Evolutionary conservation across 2,329 filamentous ascomycete genomes (phyloP), one percentile per base, ranked within the genome.

Genomic region (Orbilia javanica): DNA sequence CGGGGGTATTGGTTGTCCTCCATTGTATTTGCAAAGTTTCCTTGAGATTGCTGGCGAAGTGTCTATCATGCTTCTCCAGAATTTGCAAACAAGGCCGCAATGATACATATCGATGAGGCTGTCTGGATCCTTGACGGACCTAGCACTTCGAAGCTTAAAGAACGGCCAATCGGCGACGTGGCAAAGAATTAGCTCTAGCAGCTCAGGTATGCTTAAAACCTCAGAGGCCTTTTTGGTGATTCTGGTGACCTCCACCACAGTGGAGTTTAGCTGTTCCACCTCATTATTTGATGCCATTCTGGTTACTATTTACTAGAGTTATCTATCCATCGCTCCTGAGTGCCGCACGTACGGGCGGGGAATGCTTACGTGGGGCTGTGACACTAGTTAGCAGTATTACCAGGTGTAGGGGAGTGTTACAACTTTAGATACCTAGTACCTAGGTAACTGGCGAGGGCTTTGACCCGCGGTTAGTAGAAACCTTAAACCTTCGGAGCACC

Each of bases 41-140:
- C 57, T 63, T 0, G 36, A 29, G 13, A 63, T 42, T 5, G 7
- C 4, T 4, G 42, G 57, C 5, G 57, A 63, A 10, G 20, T 29
- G 3, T 63, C 42, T 10, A 63, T 13, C n/a, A 63, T 31, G 18
- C 15, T 13, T 15, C 46, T 63, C 57, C 57, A 63, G 20, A n/a
- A 46, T 18, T 63, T 42, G 57, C 36, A 63, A 20, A 63, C 57
- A 7, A 63, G 57, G 8, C 57, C n/a, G 20, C 57, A 63, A 20
- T 63, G 36, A 20, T 63, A 46, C 25, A 63, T 8, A 27, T 63
- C 42, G 6, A 44, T 46, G 4, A 63, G 10, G 22, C 57, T 29
- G 7, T 63, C 57, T 1, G 22, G 4, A 8, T 63, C 20, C 22
- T 29, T 20, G 36, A 46, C 8, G 22, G 27, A 22, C 13, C 29